Evolutionary conservation across 2,329 filamentous ascomycete genomes (phyloP), one percentile per base, ranked within the genome.

Genomic region (Verticillium tricorpus): DNA sequence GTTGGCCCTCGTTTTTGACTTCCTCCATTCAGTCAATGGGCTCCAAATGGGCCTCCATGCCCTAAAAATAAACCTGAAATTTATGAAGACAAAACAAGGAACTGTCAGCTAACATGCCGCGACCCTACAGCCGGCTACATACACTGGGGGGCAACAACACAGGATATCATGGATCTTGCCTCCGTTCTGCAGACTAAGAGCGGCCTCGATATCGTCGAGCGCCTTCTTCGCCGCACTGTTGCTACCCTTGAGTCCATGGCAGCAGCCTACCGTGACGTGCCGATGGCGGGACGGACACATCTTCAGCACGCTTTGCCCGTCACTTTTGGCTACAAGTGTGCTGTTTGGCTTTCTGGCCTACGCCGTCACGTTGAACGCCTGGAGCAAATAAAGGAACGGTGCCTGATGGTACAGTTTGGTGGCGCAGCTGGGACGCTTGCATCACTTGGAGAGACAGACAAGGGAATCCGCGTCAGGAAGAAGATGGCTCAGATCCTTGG

Each of bases 71-170:
- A 11, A 12, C 9, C 34, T 35, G 34, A 5, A 11, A 14, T 2
- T 14, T 35, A 14, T 12, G 9, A 35, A 11, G 4, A 35, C 6
- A 35, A 28, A 5, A 28, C 4, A 1, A 28, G 28, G 28, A 28
- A 28, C 4, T 5, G 5, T 28, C 28, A 28, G 12, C 2, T 15
- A 7, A 19, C 1, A 4, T 34, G 9, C 28, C 58, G 37, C 57
- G 56, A 32, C 11, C 1, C 22, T 17, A 28, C 65, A 61, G 68
- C 67, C 5, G 68, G 66, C 1, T 85, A 83, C 65, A 78, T 85
- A 12, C 83, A 85, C 67, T 85, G 83, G 82, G 83, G 83, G 9
- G 82, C 83, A 1, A 85, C 83, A 0, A 86, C 83, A 0, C 83
- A 86, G 64, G 83, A 86, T 65, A 85, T 85, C 62, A 85, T 85